phyloP scores from a whole-genome alignment of 768 basidiomycete species.

The Tephrocybe rancida region DNA sequence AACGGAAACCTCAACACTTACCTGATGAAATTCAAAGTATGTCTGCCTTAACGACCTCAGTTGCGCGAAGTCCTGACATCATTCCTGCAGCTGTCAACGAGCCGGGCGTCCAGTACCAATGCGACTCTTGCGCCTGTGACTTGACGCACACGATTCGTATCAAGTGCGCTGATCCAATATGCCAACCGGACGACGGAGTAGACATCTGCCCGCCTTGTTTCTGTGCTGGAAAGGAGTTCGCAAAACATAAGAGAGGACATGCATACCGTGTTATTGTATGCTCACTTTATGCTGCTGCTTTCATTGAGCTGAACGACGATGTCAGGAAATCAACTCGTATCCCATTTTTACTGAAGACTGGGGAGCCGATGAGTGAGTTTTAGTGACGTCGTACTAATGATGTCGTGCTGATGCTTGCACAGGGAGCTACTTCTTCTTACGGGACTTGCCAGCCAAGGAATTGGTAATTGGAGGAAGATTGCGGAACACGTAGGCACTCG shows the following conservation, averaged over 20 bases:
- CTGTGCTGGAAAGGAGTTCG: constrained; percentile 88
- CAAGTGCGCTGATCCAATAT: constrained; percentile 87
- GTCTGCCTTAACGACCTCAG: constrained; percentile 18
- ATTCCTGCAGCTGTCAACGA: constrained; percentile 65
- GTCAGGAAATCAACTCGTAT: constrained; percentile 91
- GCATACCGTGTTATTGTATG: constrained; percentile 88
- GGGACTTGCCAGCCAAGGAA: constrained; percentile 82
- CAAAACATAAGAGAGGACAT: constrained; percentile 82
- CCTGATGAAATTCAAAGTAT: constrained; percentile 68
- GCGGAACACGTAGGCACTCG: constrained; percentile 94
- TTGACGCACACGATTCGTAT: constrained; percentile 96
- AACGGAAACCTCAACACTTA: constrained; percentile 63
- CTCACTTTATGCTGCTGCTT: not conserved
- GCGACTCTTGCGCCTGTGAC: constrained; percentile 84
- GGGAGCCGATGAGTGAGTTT: constrained; percentile 93
- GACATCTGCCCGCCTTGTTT: constrained; percentile 95
- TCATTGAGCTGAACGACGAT: not conserved
- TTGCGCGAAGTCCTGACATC: constrained; percentile 1
- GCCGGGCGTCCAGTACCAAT: constrained; percentile 81
- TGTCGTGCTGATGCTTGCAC: constrained; percentile 5
- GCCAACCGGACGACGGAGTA: constrained; percentile 69
- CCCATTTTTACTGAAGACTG: constrained; percentile 95
- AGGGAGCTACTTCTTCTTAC: constrained; percentile 91
- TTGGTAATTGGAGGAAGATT: constrained; percentile 97
- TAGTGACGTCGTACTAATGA: not conserved